Evolutionary conservation across 331 rosid species (phyloP).

Genomic region (Telfairia occidentalis): DNA sequence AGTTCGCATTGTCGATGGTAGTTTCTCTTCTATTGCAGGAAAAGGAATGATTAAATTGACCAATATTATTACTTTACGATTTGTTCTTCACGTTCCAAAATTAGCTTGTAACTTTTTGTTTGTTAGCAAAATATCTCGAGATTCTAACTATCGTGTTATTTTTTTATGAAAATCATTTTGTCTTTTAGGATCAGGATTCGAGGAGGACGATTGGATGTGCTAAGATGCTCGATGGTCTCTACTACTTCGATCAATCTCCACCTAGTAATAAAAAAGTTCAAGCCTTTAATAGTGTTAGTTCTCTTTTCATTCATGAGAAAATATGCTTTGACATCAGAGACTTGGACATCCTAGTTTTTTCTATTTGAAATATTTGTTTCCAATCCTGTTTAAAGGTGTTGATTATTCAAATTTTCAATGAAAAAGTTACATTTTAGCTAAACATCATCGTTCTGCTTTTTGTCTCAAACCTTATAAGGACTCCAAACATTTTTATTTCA

Average conservation of each 20-base stretch:
- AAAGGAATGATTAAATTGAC: too few species aligned
- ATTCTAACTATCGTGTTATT: not conserved
- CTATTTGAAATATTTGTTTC: not conserved
- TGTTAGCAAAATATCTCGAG: not conserved
- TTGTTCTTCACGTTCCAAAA: too few species aligned
- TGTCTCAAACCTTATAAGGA: not conserved
- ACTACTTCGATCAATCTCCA: not conserved
- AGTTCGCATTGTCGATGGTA: too few species aligned
- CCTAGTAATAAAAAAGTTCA: not conserved
- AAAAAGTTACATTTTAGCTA: not conserved
- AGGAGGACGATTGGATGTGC: slow-evolving; percentile 1
- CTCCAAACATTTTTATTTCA: not conserved
- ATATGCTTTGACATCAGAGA: too few species aligned
- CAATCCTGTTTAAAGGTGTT: not conserved
- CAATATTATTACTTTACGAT: too few species aligned
- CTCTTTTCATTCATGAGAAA: not conserved
- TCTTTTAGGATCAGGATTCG: not conserved
- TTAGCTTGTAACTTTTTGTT: too few species aligned
- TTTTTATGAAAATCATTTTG: not conserved
- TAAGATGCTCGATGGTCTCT: not conserved
- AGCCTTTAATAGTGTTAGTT: not conserved
- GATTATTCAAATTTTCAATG: not conserved
- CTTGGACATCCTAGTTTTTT: not conserved
- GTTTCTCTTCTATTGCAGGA: too few species aligned
- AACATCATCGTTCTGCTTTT: not conserved